A percentile compares a stretch with the other conserved stretches of the same genome.
Conservation (phyloP, 371 early-diverging fungal species). For the Mucor lusitanicus region DNA sequence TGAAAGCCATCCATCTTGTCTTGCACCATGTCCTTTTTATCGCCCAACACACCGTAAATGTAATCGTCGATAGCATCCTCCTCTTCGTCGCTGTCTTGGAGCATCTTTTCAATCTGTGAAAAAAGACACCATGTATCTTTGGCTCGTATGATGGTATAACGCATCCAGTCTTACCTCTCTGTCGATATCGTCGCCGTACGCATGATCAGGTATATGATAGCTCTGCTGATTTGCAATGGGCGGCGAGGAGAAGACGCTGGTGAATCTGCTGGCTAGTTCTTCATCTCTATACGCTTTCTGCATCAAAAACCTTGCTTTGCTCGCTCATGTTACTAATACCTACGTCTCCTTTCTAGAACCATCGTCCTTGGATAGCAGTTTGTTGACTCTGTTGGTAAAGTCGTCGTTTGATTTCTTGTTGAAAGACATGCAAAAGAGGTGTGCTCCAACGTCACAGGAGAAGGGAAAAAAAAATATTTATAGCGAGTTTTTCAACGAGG, state of each 20-base stretch:
- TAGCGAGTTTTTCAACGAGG: background rate
- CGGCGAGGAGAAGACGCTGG: constrained; percentile 27
- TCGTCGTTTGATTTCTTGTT: constrained; percentile 6
- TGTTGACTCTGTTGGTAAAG: constrained; percentile 8
- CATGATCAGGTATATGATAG: constrained; percentile 24
- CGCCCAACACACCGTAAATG: constrained; percentile 12
- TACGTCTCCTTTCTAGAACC: background rate
- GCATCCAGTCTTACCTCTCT: background rate
- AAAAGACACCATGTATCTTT: background rate
- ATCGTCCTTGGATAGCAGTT: constrained; percentile 1
- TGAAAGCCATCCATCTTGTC: constrained; percentile 18
- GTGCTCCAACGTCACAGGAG: background rate
- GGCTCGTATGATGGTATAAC: background rate
- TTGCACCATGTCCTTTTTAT: background rate
- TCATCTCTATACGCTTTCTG: constrained; percentile 17
- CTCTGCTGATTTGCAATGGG: constrained; percentile 21
- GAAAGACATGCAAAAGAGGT: background rate
- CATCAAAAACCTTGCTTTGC: background rate
- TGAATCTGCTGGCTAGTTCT: constrained; percentile 33
- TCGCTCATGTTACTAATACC: background rate
- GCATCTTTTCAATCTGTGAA: constrained; percentile 18
- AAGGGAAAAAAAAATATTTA: background rate
- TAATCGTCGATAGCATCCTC: constrained; percentile 20
- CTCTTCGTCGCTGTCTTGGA: constrained; percentile 23
- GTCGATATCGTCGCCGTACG: constrained; percentile 11